Evolutionary conservation across 169 alveolate genomes (phyloP).

Genomic region (Theileria annulata): DNA sequence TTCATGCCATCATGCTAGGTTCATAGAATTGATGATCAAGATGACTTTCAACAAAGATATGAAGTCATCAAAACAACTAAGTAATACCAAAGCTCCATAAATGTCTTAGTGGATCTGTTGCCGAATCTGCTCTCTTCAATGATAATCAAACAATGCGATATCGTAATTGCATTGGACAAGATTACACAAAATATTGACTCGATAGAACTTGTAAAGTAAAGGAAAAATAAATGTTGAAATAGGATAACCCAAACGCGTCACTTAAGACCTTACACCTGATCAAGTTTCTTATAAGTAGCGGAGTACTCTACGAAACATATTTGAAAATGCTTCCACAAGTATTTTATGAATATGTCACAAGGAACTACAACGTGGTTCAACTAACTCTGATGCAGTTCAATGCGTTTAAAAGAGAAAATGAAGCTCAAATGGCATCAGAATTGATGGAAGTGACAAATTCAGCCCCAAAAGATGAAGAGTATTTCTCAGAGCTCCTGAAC

Average conservation of each 20-base stretch:
- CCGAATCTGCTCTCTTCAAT: conserved; percentile 13
- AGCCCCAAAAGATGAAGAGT: not conserved
- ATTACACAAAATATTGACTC: conserved; percentile 29
- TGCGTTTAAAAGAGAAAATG: not conserved
- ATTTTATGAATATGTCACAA: conserved; percentile 21
- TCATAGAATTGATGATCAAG: conserved; percentile 19
- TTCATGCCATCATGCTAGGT: conserved; percentile 18
- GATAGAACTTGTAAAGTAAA: conserved; percentile 6
- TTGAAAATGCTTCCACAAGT: conserved; percentile 34
- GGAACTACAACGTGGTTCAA: conserved; percentile 23
- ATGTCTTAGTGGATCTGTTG: not conserved
- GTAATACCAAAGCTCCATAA: not conserved
- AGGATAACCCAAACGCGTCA: conserved; percentile 23
- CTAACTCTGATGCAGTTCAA: not conserved
- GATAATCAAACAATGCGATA: conserved; percentile 17
- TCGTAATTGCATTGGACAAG: conserved; percentile 30
- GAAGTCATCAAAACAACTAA: conserved; percentile 9
- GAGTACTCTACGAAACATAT: conserved; percentile 22
- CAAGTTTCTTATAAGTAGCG: conserved; percentile 10
- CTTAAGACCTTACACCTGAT: conserved; percentile 32
- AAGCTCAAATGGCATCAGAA: not conserved
- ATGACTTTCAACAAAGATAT: conserved; percentile 18
- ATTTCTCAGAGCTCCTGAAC: not conserved
- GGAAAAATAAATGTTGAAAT: not conserved
- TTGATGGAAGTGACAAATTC: not conserved